A percentile compares a stretch with the other conserved stretches of the same genome.
phyloP scores from a whole-genome alignment of 75 land plant genomes.

The Selaginella tamariscina region DNA sequence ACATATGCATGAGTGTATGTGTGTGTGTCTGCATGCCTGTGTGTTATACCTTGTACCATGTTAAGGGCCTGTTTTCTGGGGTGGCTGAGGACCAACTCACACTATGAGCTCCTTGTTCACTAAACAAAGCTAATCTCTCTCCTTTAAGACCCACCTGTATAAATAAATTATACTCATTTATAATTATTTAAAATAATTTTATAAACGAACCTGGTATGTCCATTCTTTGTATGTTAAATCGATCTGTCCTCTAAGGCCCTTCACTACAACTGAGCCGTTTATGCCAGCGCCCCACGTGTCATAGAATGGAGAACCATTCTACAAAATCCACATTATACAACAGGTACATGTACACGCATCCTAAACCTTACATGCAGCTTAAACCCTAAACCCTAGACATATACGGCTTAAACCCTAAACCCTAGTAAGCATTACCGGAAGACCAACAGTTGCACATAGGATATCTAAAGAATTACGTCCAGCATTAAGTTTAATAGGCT shows the following conservation, averaged over 20 bases:
- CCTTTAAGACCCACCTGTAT: neutral
- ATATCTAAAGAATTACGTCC: constrained; percentile 41
- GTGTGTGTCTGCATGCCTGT: no score
- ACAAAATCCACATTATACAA: no score
- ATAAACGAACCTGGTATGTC: constrained; percentile 54
- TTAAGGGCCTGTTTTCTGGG: constrained; percentile 4
- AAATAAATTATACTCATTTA: neutral
- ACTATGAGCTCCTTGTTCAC: neutral
- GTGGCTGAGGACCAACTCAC: constrained; percentile 33
- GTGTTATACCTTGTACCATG: neutral
- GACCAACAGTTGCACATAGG: constrained; percentile 58
- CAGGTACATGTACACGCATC: no score
- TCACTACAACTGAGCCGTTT: constrained; percentile 38
- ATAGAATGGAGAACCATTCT: constrained; percentile 64
- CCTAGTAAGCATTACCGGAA: constrained; percentile 33
- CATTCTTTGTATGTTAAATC: constrained; percentile 34
- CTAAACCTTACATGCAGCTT: no score
- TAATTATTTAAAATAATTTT: neutral
- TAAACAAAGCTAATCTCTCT: neutral
- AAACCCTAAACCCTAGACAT: no score
- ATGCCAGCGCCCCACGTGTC: constrained; percentile 72
- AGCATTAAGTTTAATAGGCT: constrained; percentile 24
- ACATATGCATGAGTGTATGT: no score
- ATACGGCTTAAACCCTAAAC: no score
- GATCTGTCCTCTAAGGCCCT: constrained; percentile 39